Evolutionary conservation across 2,329 filamentous ascomycete genomes (phyloP).

Genomic region (Talaromyces amestolkiae): DNA sequence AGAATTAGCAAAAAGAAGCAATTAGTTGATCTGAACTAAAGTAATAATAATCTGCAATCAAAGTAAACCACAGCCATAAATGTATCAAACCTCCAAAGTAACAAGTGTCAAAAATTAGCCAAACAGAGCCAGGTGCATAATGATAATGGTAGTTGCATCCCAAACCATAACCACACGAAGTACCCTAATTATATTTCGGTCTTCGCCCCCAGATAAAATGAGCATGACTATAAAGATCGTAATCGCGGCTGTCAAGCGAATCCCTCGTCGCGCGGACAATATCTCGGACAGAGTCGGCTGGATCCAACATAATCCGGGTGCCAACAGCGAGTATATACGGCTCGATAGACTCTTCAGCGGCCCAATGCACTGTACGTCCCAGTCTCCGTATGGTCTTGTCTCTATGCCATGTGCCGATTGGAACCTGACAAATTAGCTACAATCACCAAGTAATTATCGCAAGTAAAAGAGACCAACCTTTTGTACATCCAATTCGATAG

Average conservation of each 20-base stretch:
- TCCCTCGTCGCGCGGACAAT: constrained; percentile 31
- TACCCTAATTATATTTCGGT: neutral
- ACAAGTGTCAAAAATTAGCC: neutral
- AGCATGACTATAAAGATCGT: constrained; percentile 28
- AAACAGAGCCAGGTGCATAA: neutral
- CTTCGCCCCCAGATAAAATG: constrained; percentile 21
- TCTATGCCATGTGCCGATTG: constrained; percentile 32
- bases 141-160: neutral
- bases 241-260: constrained; percentile 27
- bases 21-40: neutral
- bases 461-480: constrained; percentile 20
- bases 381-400: constrained; percentile 33
- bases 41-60: neutral
- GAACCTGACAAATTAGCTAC: constrained; percentile 23
- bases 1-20: too few relatives aligned
- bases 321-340: constrained; percentile 27
- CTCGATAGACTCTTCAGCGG: constrained; percentile 26
- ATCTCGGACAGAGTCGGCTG: constrained; percentile 28
- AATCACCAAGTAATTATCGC: neutral
- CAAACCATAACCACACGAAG: neutral
- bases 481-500: constrained; percentile 29
- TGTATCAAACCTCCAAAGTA: neutral
- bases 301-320: constrained; percentile 27
- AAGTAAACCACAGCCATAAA: neutral
- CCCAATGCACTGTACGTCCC: constrained; percentile 33